These are phyloP conservation scores for Oemleria cerasiformis DNA, from an alignment of 306 rosid genomes.

Conservation along the genomic window DNA sequence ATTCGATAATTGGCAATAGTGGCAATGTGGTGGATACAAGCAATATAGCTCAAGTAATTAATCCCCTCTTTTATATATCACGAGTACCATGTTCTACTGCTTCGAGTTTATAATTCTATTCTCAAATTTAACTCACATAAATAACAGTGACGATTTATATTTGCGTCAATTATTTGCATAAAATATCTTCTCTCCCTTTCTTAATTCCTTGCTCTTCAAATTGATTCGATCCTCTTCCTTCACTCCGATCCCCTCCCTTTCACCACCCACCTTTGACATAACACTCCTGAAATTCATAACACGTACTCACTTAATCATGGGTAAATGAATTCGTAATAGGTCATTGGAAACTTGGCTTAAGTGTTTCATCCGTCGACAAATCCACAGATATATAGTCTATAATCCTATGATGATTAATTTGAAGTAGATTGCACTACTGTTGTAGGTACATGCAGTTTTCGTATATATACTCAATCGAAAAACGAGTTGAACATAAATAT, in stretches of 20 bases:
- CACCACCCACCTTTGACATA: slow-evolving; percentile 79
- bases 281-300: slow-evolving; percentile 39
- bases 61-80: too few relatives aligned
- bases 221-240: slow-evolving; percentile 23
- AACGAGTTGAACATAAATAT: neutral
- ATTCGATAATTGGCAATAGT: too few relatives aligned
- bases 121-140: too few relatives aligned
- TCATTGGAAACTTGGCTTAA: neutral
- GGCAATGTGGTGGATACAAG: too few relatives aligned
- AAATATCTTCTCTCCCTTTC: slow-evolving; percentile 9
- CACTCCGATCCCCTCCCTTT: slow-evolving; percentile 49
- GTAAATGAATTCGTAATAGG: neutral
- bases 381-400: neutral
- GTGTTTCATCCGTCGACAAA: neutral
- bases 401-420: neutral
- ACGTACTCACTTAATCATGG: too few relatives aligned
- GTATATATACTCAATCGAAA: neutral
- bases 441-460: slow-evolving; percentile 5
- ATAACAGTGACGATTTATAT: too few relatives aligned
- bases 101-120: too few relatives aligned
- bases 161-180: neutral
- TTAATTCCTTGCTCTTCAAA: slow-evolving; percentile 20
- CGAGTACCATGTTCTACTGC: too few relatives aligned
- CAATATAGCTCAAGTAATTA: too few relatives aligned
- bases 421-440: neutral